Evolutionary conservation across 805 yeast species (phyloP).

Genomic region (Yamadazyma phyllophila): DNA sequence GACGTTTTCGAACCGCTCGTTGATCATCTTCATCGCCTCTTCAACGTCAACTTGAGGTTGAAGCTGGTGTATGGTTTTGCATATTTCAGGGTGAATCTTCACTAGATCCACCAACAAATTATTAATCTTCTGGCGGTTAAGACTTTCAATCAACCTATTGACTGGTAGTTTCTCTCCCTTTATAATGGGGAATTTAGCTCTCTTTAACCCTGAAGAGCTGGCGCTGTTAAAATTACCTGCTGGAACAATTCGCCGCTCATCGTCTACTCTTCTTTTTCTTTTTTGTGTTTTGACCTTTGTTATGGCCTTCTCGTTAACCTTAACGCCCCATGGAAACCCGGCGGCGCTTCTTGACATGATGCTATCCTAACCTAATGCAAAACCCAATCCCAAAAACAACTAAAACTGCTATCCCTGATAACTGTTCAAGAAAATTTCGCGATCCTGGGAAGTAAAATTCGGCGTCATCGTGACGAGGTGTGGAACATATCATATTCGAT

Average conservation of each 20-base stretch:
- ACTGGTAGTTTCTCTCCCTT: constrained; percentile 62
- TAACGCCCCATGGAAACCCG: constrained; percentile 31
- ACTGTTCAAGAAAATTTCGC: not conserved
- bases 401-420: not conserved
- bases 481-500: too few species aligned
- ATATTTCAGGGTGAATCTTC: constrained; percentile 59
- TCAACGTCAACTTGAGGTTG: constrained; percentile 60
- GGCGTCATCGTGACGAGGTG: not conserved
- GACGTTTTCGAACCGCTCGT: constrained; percentile 45
- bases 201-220: constrained; percentile 16
- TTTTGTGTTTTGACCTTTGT: not conserved
- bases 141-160: constrained; percentile 62
- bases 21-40: constrained; percentile 50
- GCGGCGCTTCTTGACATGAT: constrained; percentile 19
- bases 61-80: constrained; percentile 45
- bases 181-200: constrained; percentile 42
- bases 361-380: not conserved
- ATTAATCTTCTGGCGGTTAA: constrained; percentile 58
- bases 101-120: constrained; percentile 52
- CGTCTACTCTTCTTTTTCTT: constrained; percentile 16
- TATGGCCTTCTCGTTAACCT: constrained; percentile 11
- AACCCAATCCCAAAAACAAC: not conserved
- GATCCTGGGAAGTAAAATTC: not conserved
- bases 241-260: constrained; percentile 6
- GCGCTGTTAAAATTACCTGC: not conserved